A percentile compares a stretch with the other conserved stretches of the same genome.
Evolutionary conservation across 352 stramenopile species (phyloP).

Genomic region (Pythium graminicola): DNA sequence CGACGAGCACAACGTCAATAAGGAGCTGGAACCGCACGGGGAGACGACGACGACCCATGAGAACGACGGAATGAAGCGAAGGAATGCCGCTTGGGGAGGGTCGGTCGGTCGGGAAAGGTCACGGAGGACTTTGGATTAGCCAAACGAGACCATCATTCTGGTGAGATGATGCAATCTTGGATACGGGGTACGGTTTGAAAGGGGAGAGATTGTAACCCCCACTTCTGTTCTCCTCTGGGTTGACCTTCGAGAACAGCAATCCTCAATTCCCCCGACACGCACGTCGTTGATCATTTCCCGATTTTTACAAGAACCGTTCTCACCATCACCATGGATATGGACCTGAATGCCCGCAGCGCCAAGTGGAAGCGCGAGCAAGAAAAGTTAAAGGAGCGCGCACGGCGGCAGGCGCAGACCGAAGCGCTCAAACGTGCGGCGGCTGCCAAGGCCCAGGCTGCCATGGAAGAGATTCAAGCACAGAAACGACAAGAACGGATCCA

Average conservation of each 20-base stretch:
- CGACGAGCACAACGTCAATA: slow-evolving; percentile 21
- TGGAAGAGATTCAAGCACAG: slow-evolving; percentile 40
- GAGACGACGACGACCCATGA: background rate
- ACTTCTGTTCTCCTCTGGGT: slow-evolving; percentile 1
- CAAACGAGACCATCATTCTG: slow-evolving; percentile 2
- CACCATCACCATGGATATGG: slow-evolving; percentile 49
- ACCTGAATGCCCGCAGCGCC: slow-evolving; percentile 55
- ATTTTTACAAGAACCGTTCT: background rate
- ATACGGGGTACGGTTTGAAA: too few relatives aligned
- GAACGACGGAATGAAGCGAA: background rate
- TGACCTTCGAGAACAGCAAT: slow-evolving; percentile 4
- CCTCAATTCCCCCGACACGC: background rate
- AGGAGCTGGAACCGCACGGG: slow-evolving; percentile 19
- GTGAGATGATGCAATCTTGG: slow-evolving; percentile 5
- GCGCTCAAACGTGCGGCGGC: slow-evolving; percentile 40
- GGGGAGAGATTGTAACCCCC: slow-evolving; percentile 2
- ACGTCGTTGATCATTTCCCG: slow-evolving; percentile 1
- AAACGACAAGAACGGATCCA: slow-evolving; percentile 40
- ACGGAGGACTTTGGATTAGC: slow-evolving; percentile 3
- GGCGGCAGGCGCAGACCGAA: slow-evolving; percentile 48
- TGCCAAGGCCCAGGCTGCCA: slow-evolving; percentile 31
- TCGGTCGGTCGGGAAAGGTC: slow-evolving; percentile 18
- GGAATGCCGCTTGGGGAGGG: background rate
- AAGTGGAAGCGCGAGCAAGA: slow-evolving; percentile 67
- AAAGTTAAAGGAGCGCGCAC: slow-evolving; percentile 51